Base-by-base conservation (phyloP, 2,329 filamentous ascomycete species). In the Aspergillus bombycis region DNA sequence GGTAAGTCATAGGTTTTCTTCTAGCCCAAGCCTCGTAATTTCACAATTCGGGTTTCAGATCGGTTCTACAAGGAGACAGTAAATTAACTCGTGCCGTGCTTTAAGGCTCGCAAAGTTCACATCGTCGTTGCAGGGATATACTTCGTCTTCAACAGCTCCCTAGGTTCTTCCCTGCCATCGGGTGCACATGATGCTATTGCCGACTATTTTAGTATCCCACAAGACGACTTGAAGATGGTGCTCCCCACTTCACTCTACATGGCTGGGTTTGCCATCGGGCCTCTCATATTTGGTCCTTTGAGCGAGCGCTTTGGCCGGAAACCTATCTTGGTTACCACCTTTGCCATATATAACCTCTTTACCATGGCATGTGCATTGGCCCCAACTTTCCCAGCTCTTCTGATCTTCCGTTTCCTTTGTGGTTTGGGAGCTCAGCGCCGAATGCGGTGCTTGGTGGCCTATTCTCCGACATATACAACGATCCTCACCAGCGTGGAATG, bases 241-340 rank as follows among this genome's bases (percentile, higher is more conserved):
- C 63, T 76, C 11, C 72, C 70, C 8, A 74, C 71, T 30, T 75
- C 74, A 4, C 67, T 72, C 30, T 76, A 73, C 53, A 65, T 76
- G 36, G 67, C 67, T 2, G 74, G 74, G 2, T 76, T 71, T 58
- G 68, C 68, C n/a, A 62, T 79, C 14, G 78, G 77, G 0, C 78
- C 79, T 0, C 67, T 78, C 1, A 62, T 79, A 10, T 79, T 77
- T 28, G 77, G 74, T 0, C 79, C 78, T 0, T 65, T 80, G 7
- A 78, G 75, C n/a, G 78, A 81, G 38, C 64, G 75, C 41, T 66
- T 71, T 34, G 79, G 79, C 0, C 72, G 79, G 0, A 75, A 70
- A 56, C 68, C 72, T 2, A 74, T 80, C 2, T 64, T 87, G 67
- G 75, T 86, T 0, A 72, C 67, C 2, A 83, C 85, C 0, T 86